Evolutionary conservation across 2,329 filamentous ascomycete species (phyloP).

Genomic region (Fusarium siculi): DNA sequence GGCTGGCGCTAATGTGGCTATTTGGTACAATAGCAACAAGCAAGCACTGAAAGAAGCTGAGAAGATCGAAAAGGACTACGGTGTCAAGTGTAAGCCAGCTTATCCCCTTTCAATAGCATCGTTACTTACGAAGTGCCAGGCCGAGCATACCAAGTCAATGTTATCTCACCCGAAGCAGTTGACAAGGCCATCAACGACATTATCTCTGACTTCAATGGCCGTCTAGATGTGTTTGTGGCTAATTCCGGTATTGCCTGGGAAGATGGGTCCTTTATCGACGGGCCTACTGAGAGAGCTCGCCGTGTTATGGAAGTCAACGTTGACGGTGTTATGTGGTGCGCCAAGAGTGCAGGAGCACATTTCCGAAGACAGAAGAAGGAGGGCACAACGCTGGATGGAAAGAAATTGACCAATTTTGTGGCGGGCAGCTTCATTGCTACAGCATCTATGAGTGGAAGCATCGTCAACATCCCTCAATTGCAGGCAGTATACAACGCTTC

Average conservation of each 20-base stretch:
- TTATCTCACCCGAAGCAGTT: constrained; percentile 64
- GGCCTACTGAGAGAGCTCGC: constrained; percentile 70
- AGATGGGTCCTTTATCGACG: constrained; percentile 74
- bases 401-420: constrained; percentile 68
- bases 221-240: constrained; percentile 81
- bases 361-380: constrained; percentile 77
- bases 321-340: constrained; percentile 82
- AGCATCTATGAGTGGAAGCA: constrained; percentile 80
- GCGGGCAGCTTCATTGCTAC: constrained; percentile 81
- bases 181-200: constrained; percentile 62
- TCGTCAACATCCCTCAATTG: constrained; percentile 80
- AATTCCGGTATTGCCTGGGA: constrained; percentile 83
- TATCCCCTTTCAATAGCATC: not conserved
- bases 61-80: constrained; percentile 72
- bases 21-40: constrained; percentile 78
- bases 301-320: constrained; percentile 78
- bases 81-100: constrained; percentile 69
- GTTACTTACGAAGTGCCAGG: constrained; percentile 53
- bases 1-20: constrained; percentile 76
- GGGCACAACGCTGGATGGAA: constrained; percentile 70
- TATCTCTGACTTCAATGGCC: constrained; percentile 75
- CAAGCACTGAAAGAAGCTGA: constrained; percentile 70
- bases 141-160: constrained; percentile 71
- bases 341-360: constrained; percentile 73
- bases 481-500: constrained; percentile 80